A percentile compares a stretch with the other conserved stretches of the same genome.
Conservation (phyloP, 106 monocot genomes). For the Acorus gramineus region DNA sequence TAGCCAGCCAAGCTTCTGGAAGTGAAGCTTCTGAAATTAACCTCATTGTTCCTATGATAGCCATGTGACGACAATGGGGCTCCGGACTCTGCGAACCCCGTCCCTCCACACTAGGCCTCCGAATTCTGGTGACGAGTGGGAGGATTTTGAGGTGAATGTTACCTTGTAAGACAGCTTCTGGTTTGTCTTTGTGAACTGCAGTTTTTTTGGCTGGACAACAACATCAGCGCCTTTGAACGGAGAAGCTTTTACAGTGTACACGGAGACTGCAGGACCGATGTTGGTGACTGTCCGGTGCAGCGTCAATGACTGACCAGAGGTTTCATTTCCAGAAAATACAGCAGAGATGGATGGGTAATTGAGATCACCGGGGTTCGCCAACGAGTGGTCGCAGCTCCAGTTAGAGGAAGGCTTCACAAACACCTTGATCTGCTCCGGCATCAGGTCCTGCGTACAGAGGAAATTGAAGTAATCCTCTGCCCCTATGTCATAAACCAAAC, state of each 20-base stretch:
- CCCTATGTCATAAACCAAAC: constrained; percentile 63
- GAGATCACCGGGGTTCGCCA: constrained; percentile 52
- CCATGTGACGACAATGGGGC: constrained; percentile 40
- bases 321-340: constrained; percentile 27
- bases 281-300: constrained; percentile 62
- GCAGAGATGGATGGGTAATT: constrained; percentile 91
- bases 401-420: constrained; percentile 44
- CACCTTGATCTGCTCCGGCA: constrained; percentile 51
- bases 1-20: no score
- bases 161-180: constrained; percentile 71
- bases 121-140: constrained; percentile 31
- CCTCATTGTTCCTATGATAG: neutral
- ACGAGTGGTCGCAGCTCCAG: constrained; percentile 41
- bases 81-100: constrained; percentile 37
- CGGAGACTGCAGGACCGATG: constrained; percentile 49
- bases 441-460: constrained; percentile 70
- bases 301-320: constrained; percentile 17
- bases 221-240: constrained; percentile 52
- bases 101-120: constrained; percentile 56
- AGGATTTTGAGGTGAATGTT: constrained; percentile 30
- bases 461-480: constrained; percentile 68
- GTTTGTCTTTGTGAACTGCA: constrained; percentile 45
- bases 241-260: constrained; percentile 45
- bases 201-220: constrained; percentile 41
- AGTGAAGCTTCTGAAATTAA: no score